Evolutionary conservation across 345 rosid genomes (phyloP).

Genomic region (Orychophragmus violaceus): DNA sequence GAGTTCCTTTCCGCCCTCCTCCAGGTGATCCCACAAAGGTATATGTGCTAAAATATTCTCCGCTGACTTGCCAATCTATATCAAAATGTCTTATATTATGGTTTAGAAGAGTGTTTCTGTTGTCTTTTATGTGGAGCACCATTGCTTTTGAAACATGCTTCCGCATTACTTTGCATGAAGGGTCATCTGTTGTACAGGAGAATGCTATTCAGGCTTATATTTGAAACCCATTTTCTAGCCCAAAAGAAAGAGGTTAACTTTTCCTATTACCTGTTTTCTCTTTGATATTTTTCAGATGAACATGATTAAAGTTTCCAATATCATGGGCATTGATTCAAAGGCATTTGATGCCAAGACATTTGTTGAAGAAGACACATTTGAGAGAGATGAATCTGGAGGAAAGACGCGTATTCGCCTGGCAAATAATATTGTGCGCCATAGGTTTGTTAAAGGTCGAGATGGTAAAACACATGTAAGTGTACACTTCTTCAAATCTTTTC

Average conservation of each 20-base stretch:
- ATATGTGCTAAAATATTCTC: neutral
- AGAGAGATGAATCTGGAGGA: constrained; percentile 78
- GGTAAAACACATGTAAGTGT: constrained; percentile 71
- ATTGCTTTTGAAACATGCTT: neutral
- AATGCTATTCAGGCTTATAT: neutral
- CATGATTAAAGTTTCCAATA: constrained; percentile 88
- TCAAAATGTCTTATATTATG: neutral
- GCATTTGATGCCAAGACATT: constrained; percentile 91
- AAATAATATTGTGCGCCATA: constrained; percentile 90
- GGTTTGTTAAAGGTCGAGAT: constrained; percentile 57
- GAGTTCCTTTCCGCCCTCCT: constrained; percentile 71
- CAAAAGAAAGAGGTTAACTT: too few relatives aligned
- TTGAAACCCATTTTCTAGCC: neutral
- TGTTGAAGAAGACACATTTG: constrained; percentile 84
- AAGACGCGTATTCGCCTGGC: constrained; percentile 77
- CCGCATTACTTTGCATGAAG: neutral
- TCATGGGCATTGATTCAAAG: constrained; percentile 92
- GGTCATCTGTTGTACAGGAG: constrained; percentile 10
- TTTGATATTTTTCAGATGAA: constrained; percentile 60
- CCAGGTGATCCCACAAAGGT: constrained; percentile 86
- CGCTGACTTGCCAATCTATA: neutral
- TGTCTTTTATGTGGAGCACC: neutral
- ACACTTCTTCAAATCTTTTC: constrained; percentile 8
- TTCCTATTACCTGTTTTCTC: neutral
- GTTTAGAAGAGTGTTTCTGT: neutral